These are phyloP conservation scores for Phialocephala subalpina DNA, from an alignment of 2,329 filamentous ascomycete genomes.

Conservation along the genomic window DNA sequence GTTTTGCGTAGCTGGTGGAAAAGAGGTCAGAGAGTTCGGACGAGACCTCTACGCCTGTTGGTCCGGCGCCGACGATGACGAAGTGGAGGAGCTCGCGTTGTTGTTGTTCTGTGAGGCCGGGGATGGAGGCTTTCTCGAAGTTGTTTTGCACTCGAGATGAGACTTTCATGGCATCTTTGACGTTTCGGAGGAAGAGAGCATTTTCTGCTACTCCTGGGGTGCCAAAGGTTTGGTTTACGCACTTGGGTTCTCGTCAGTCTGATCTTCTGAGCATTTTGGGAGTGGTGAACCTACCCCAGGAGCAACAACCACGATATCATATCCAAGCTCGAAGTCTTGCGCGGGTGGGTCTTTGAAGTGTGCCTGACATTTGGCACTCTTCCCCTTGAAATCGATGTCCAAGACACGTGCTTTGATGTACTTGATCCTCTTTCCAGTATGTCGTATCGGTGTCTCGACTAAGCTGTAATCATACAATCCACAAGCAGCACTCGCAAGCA, in stretches of 20 bases:
- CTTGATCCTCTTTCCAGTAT: constrained; percentile 43
- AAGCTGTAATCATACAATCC: constrained; percentile 53
- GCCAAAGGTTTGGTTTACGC: constrained; percentile 41
- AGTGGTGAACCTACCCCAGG: constrained; percentile 42
- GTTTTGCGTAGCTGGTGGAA: constrained; percentile 46
- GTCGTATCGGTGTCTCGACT: constrained; percentile 52
- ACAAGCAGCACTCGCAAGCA: constrained; percentile 49
- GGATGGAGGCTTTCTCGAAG: constrained; percentile 71
- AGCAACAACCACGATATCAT: constrained; percentile 51
- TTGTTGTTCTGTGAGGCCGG: constrained; percentile 62
- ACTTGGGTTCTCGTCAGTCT: constrained; percentile 26
- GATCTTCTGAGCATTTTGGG: neutral
- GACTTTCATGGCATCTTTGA: constrained; percentile 34
- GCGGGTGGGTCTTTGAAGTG: constrained; percentile 43
- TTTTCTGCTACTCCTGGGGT: constrained; percentile 34
- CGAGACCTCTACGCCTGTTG: constrained; percentile 54
- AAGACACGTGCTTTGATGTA: constrained; percentile 52
- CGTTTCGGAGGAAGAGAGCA: constrained; percentile 39
- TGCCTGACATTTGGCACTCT: constrained; percentile 47
- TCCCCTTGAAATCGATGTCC: constrained; percentile 48
- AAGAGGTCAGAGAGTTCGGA: constrained; percentile 53
- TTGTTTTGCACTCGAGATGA: constrained; percentile 45
- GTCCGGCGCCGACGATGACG: constrained; percentile 74
- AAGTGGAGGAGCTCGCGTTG: constrained; percentile 72
- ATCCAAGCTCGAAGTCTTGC: constrained; percentile 46